These are phyloP conservation scores for Aureobasidium sp. DNA, from an alignment of 2,329 filamentous ascomycete species.

Conservation along the genomic window DNA sequence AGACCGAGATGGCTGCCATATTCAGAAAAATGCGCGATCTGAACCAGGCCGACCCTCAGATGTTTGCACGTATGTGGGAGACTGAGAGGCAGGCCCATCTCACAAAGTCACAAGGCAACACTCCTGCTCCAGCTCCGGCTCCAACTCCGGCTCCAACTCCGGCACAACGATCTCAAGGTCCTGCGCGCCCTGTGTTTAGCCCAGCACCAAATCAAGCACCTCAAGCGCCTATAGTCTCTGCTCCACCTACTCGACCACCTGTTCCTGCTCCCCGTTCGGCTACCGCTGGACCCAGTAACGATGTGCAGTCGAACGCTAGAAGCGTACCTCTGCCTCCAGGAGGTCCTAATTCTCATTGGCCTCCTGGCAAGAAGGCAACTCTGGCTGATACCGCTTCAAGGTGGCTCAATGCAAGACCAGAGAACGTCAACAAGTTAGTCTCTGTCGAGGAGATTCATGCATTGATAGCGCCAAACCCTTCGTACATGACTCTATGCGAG, in stretches of 20 bases:
- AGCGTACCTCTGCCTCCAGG: neutral
- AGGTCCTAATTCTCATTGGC: slow-evolving; percentile 30
- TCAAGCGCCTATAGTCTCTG: neutral
- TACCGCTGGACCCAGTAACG: neutral
- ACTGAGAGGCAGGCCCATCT: slow-evolving; percentile 37
- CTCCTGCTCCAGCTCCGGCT: neutral
- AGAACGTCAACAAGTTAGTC: slow-evolving; percentile 34
- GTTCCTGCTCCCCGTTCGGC: neutral
- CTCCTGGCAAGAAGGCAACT: slow-evolving; percentile 40
- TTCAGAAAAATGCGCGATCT: slow-evolving; percentile 51
- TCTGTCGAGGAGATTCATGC: slow-evolving; percentile 33
- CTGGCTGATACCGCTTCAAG: slow-evolving; percentile 43
- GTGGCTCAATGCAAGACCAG: slow-evolving; percentile 35
- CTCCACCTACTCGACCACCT: neutral
- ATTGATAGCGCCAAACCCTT: slow-evolving; percentile 46
- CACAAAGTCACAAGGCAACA: neutral
- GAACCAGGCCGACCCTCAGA: slow-evolving; percentile 45
- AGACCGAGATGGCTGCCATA: slow-evolving; percentile 45
- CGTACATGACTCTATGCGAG: slow-evolving; percentile 48
- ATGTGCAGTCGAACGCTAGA: neutral
- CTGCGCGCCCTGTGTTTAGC: neutral
- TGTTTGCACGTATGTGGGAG: slow-evolving; percentile 49
- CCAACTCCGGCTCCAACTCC: neutral
- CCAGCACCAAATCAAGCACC: neutral
- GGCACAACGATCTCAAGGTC: neutral